Percentiles rank a stretch among this genome's conserved stretches.
Evolutionary conservation across 2,329 filamentous ascomycete genomes (phyloP).

Genomic region (Madurella fahalii): DNA sequence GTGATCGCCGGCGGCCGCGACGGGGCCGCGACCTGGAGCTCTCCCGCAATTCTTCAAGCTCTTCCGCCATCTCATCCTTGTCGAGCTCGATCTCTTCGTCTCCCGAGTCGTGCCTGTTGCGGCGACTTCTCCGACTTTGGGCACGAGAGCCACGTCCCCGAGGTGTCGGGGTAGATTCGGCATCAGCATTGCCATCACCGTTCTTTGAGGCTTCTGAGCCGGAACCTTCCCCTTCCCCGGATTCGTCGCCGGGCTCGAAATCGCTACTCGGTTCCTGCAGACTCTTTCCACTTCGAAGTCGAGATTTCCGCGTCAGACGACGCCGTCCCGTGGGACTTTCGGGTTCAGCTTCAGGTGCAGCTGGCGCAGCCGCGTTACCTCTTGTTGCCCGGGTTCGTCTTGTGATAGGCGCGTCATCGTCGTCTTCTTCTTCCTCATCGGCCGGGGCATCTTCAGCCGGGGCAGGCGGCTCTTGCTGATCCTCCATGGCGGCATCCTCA

Average conservation of each 20-base stretch:
- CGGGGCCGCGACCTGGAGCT: conserved; percentile 49
- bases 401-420: conserved; percentile 19
- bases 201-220: conserved; percentile 28
- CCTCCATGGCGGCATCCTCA: conserved; percentile 25
- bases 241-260: conserved; percentile 58
- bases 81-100: conserved; percentile 58
- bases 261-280: conserved; percentile 55
- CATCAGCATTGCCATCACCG: conserved; percentile 40
- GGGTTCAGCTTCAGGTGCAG: conserved; percentile 23
- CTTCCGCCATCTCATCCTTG: conserved; percentile 61
- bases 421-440: conserved; percentile 20
- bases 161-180: conserved; percentile 46
- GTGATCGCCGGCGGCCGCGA: conserved; percentile 48
- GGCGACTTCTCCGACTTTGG: conserved; percentile 44
- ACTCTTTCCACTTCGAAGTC: conserved; percentile 42
- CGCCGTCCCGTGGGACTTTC: conserved; percentile 35
- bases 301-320: conserved; percentile 46
- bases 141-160: conserved; percentile 39
- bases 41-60: conserved; percentile 58
- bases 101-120: conserved; percentile 45
- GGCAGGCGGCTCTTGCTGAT: conserved; percentile 29
- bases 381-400: conserved; percentile 40
- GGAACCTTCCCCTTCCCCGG: conserved; percentile 50
- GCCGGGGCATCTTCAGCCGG: conserved; percentile 31
- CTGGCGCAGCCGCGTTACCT: conserved; percentile 25